These are phyloP conservation scores for Mortierella sp. DNA, from an alignment of 371 early-diverging fungal genomes.

Conservation along the genomic window DNA sequence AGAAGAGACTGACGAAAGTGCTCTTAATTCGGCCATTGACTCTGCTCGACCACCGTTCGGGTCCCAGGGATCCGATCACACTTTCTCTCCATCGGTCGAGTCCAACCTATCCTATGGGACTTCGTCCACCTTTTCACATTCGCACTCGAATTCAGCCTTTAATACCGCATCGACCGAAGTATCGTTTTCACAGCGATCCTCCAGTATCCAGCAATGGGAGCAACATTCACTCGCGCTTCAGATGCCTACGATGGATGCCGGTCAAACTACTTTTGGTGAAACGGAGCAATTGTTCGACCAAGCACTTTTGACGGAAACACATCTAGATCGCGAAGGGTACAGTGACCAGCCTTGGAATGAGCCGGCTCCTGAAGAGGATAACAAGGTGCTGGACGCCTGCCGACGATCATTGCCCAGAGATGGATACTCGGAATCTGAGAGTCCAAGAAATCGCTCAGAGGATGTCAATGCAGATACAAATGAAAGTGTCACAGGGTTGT, in stretches of 20 bases:
- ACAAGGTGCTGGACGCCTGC: no score
- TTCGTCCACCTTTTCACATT: conserved; percentile 36
- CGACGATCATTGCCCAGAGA: no score
- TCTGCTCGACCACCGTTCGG: neutral
- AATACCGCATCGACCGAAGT: conserved; percentile 19
- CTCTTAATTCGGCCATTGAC: neutral
- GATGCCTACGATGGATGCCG: conserved; percentile 34
- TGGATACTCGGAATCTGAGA: no score
- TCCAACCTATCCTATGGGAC: conserved; percentile 35
- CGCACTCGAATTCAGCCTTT: neutral
- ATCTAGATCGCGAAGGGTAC: neutral
- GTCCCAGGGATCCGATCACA: neutral
- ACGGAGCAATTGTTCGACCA: neutral
- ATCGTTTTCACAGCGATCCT: conserved; percentile 29
- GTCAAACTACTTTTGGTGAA: neutral
- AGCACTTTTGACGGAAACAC: neutral
- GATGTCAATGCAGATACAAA: no score
- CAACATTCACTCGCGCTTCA: conserved; percentile 28
- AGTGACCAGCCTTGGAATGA: conserved; percentile 21
- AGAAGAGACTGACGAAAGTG: neutral
- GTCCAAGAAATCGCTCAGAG: no score
- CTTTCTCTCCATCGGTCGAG: conserved; percentile 16
- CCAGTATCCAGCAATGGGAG: conserved; percentile 26
- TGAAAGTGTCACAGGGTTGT: no score
- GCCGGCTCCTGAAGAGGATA: neutral